Evolutionary conservation across 306 rosid species (phyloP).

Genomic region (Oemleria cerasiformis): DNA sequence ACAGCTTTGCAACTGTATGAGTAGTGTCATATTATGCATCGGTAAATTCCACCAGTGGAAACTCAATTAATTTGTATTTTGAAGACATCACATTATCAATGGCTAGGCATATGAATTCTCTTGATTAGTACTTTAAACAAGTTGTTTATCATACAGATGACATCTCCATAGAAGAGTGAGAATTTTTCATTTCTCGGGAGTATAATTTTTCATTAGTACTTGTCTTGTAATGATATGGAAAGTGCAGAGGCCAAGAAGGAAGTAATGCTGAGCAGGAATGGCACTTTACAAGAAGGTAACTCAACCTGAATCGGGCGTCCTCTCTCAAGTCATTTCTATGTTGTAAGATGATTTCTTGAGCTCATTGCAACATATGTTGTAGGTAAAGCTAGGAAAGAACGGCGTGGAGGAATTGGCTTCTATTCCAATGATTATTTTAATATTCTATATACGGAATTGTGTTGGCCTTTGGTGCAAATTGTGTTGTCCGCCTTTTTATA

Average conservation of each 20-base stretch:
- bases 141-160: not conserved
- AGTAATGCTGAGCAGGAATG: slow-evolving; percentile 56
- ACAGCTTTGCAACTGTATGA: not conserved
- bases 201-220: not conserved
- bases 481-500: too few relatives aligned
- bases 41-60: not conserved
- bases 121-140: not conserved
- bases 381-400: too few relatives aligned
- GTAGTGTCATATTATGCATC: too few relatives aligned
- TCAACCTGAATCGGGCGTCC: too few relatives aligned
- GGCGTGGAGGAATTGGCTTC: too few relatives aligned
- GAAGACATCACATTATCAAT: not conserved
- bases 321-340: too few relatives aligned
- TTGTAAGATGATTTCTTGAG: too few relatives aligned
- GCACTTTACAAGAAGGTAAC: slow-evolving; percentile 45
- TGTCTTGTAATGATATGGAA: slow-evolving; percentile 27
- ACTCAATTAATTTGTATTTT: not conserved
- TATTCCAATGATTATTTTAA: too few relatives aligned
- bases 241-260: slow-evolving; percentile 48
- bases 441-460: too few relatives aligned
- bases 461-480: too few relatives aligned
- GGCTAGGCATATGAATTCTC: not conserved
- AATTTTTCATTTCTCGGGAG: not conserved
- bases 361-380: too few relatives aligned
- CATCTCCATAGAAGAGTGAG: not conserved